phyloP scores from a whole-genome alignment of 148 eudicot genomes.

The Chenopodium suecicum region DNA sequence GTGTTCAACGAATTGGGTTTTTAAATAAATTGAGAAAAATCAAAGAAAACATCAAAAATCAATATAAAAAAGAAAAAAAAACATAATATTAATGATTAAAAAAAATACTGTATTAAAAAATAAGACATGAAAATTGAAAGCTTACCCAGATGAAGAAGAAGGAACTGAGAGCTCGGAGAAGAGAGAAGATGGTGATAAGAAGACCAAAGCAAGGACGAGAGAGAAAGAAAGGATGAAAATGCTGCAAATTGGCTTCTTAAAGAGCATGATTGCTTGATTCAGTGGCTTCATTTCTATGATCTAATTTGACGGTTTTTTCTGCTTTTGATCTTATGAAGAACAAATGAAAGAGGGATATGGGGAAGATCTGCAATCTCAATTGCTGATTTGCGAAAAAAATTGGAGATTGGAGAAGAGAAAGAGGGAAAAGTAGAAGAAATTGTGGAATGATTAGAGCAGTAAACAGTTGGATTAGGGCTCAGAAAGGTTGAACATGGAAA shows the following conservation, averaged over 20 bases:
- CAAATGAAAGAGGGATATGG: not conserved
- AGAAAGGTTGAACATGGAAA: too few species aligned
- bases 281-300: slow-evolving; percentile 24
- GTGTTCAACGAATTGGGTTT: not conserved
- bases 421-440: not conserved
- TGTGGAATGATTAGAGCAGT: too few species aligned
- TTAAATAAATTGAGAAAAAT: not conserved
- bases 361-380: not conserved
- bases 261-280: slow-evolving; percentile 25
- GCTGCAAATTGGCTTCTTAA: slow-evolving; percentile 36
- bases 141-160: slow-evolving; percentile 40
- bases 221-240: slow-evolving; percentile 38
- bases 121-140: not conserved
- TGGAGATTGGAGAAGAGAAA: not conserved
- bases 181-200: slow-evolving; percentile 57
- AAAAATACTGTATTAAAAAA: not conserved
- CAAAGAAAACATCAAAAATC: not conserved
- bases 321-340: not conserved
- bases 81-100: not conserved
- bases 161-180: slow-evolving; percentile 40
- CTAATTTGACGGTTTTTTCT: not conserved
- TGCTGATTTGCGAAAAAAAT: too few species aligned
- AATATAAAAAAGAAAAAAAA: not conserved
- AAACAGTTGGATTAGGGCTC: too few species aligned
- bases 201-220: slow-evolving; percentile 44